Percentiles rank a stretch among this genome's conserved stretches.
These are phyloP conservation scores for Lentinus tigrinus DNA, from an alignment of 768 basidiomycete species.

Conservation along the genomic window DNA sequence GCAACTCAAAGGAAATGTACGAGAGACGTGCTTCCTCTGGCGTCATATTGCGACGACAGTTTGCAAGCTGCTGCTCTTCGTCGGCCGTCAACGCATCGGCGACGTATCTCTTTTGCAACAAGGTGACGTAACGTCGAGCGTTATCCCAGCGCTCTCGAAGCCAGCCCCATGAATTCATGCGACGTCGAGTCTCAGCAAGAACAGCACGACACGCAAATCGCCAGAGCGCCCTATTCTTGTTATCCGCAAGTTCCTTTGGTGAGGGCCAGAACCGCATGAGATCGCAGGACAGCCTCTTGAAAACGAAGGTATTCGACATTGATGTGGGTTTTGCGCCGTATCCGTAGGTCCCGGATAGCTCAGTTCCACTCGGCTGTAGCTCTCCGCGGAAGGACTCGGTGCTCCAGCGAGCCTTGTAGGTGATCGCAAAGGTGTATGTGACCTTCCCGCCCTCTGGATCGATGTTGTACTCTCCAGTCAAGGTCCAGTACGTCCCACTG, in stretches of 20 bases:
- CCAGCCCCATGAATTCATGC: slow-evolving; percentile 32
- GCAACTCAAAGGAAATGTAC: background rate
- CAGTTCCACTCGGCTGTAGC: slow-evolving; percentile 13
- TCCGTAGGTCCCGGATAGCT: slow-evolving; percentile 23
- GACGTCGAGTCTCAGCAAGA: slow-evolving; percentile 13
- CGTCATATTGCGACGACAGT: background rate
- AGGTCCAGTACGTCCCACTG: slow-evolving; percentile 12
- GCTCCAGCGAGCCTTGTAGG: slow-evolving; percentile 22
- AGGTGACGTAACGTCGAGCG: slow-evolving; percentile 27
- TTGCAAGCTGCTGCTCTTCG: background rate
- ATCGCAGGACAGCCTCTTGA: slow-evolving; percentile 26
- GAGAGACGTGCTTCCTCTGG: background rate
- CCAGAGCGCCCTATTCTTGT: slow-evolving; percentile 31
- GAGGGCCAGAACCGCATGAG: slow-evolving; percentile 28
- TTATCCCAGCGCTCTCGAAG: slow-evolving; percentile 28
- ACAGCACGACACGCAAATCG: slow-evolving; percentile 29
- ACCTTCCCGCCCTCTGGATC: background rate
- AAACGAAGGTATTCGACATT: slow-evolving; percentile 18
- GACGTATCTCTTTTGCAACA: slow-evolving; percentile 13
- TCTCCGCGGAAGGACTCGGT: slow-evolving; percentile 21
- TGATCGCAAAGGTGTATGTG: slow-evolving; percentile 12
- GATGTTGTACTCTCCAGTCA: slow-evolving; percentile 12
- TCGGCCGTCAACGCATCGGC: background rate
- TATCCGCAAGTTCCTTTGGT: slow-evolving; percentile 19
- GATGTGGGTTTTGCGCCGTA: slow-evolving; percentile 14